Conservation (phyloP, 202 grass and related monocot species). For the Brachypodium distachyon region DNA sequence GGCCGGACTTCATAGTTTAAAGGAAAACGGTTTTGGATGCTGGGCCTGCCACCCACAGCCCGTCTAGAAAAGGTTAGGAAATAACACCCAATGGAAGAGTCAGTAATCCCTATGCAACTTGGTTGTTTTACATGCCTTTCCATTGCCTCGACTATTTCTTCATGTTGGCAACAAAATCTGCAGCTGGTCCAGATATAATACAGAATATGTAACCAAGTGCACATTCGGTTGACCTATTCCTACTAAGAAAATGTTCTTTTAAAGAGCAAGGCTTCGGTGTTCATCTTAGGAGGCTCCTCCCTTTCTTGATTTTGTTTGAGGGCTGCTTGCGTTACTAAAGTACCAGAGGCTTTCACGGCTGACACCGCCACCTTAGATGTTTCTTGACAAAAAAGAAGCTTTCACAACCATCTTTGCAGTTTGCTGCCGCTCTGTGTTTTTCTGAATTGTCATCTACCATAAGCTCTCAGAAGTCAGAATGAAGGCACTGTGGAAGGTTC, state of each 20-base stretch:
- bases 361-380: background rate
- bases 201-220: constrained; percentile 4
- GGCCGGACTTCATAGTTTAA: background rate
- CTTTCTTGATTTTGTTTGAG: no score
- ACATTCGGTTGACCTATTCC: constrained; percentile 20
- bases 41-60: background rate
- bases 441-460: background rate
- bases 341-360: no score
- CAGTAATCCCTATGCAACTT: constrained; percentile 41
- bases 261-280: constrained; percentile 9
- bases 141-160: background rate
- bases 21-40: background rate
- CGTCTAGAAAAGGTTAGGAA: constrained; percentile 3
- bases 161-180: background rate
- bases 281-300: constrained; percentile 13
- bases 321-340: no score
- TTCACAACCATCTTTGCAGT: background rate
- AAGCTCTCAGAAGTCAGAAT: constrained; percentile 24
- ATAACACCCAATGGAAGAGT: constrained; percentile 17
- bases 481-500: constrained; percentile 18
- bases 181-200: constrained; percentile 23
- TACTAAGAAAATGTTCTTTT: background rate
- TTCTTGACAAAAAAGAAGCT: background rate
- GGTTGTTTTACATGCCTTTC: constrained; percentile 32
- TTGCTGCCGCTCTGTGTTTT: background rate